Conservation (phyloP, 2,329 filamentous ascomycete genomes). For the Rutstroemia sp. region DNA sequence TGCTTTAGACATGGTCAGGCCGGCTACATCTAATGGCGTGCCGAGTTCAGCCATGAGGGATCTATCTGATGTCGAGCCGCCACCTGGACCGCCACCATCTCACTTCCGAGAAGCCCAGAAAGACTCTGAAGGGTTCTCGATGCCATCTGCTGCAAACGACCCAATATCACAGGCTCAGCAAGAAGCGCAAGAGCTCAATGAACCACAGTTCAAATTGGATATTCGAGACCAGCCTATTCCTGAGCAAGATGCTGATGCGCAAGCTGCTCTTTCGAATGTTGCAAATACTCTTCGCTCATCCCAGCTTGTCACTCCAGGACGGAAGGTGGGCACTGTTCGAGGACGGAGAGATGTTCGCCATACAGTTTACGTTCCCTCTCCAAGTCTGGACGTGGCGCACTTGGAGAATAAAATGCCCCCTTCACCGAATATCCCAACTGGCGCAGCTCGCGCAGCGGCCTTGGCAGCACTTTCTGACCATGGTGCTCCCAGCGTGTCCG, state of each 20-base stretch:
- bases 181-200: constrained; percentile 52
- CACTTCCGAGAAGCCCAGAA: constrained; percentile 38
- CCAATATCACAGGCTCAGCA: constrained; percentile 66
- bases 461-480: constrained; percentile 55
- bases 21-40: constrained; percentile 34
- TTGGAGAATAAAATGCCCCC: constrained; percentile 21
- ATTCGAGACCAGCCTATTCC: constrained; percentile 72
- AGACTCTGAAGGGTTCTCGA: constrained; percentile 69
- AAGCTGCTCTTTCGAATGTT: constrained; percentile 68
- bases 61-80: constrained; percentile 44
- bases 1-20: neutral
- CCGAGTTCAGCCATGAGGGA: constrained; percentile 33
- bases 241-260: constrained; percentile 69
- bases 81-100: constrained; percentile 40
- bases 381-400: constrained; percentile 23
- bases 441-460: constrained; percentile 36
- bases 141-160: constrained; percentile 57
- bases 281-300: constrained; percentile 61
- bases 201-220: constrained; percentile 66
- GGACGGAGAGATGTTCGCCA: constrained; percentile 88
- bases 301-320: constrained; percentile 53
- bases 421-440: constrained; percentile 28
- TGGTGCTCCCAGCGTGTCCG: constrained; percentile 49
- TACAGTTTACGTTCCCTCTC: constrained; percentile 69
- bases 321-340: constrained; percentile 69